A percentile compares a stretch with the other conserved stretches of the same genome.
phyloP scores from a whole-genome alignment of 495 filamentous ascomycete species.

The Friedmanniomyces endolithicus region DNA sequence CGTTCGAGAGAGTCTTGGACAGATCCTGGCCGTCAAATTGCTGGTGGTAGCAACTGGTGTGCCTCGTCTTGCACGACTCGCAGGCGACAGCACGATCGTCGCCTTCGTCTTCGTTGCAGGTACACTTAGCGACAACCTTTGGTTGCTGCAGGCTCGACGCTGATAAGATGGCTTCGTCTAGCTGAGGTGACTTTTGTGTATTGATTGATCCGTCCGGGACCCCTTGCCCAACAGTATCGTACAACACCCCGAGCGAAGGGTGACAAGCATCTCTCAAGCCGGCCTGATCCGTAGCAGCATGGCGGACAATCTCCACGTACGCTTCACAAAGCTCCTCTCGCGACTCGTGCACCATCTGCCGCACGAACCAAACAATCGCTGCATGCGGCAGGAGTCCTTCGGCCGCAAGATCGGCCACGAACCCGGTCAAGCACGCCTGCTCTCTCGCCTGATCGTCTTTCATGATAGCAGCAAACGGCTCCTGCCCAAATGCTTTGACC shows the following conservation, averaged over 20 bases:
- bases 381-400: background rate
- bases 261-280: background rate
- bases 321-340: constrained; percentile 19
- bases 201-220: background rate
- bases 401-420: constrained; percentile 10
- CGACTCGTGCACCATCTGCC: constrained; percentile 8
- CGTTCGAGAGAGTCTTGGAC: background rate
- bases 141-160: background rate
- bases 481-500: constrained; percentile 1
- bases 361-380: constrained; percentile 2
- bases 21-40: background rate
- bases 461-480: constrained; percentile 4
- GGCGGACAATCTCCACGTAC: constrained; percentile 8
- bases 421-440: constrained; percentile 18
- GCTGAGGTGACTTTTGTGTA: background rate
- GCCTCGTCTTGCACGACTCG: constrained; percentile 1
- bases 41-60: constrained; percentile 2
- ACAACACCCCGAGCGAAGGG: background rate
- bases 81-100: background rate
- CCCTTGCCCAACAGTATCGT: background rate
- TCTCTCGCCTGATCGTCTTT: constrained; percentile 1
- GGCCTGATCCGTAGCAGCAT: background rate
- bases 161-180: background rate
- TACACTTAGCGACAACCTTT: background rate
- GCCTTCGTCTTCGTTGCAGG: background rate